Percentiles rank a stretch among this genome's conserved stretches.
Evolutionary conservation across 1,139 yeast species (phyloP).

Genomic region (Wickerhamiella infanticola): DNA sequence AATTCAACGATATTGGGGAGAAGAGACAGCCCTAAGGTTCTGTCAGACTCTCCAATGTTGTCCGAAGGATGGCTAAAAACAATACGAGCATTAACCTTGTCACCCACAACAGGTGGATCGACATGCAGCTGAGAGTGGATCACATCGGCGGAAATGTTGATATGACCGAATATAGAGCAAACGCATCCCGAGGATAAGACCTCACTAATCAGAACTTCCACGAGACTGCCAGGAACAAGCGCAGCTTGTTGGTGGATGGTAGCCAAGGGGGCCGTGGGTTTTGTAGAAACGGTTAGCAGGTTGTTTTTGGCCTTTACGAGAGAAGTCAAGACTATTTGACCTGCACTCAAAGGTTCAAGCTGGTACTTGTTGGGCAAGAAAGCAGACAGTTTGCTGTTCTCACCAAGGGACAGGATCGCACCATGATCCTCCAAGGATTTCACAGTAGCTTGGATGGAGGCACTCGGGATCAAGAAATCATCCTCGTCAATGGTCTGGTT

Average conservation of each 20-base stretch:
- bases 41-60: constrained; percentile 9
- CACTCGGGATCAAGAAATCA: constrained; percentile 40
- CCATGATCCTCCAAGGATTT: constrained; percentile 87
- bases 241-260: constrained; percentile 25
- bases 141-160: constrained; percentile 54
- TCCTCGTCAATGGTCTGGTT: constrained; percentile 45
- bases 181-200: constrained; percentile 42
- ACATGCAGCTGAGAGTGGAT: constrained; percentile 44
- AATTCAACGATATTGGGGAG: constrained; percentile 38
- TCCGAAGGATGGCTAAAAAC: constrained; percentile 13
- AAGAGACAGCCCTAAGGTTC: constrained; percentile 47
- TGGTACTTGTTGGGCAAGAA: constrained; percentile 63
- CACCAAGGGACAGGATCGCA: constrained; percentile 57
- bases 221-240: constrained; percentile 68
- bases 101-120: constrained; percentile 31
- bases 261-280: constrained; percentile 1
- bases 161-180: constrained; percentile 55
- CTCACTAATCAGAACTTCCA: constrained; percentile 56
- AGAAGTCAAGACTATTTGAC: constrained; percentile 26
- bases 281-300: constrained; percentile 5
- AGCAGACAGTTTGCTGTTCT: constrained; percentile 36
- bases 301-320: constrained; percentile 22
- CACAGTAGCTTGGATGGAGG: constrained; percentile 60
- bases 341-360: constrained; percentile 21
- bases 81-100: constrained; percentile 27